Conservation (phyloP, 257 asterid species). For the Solanum acaule region DNA sequence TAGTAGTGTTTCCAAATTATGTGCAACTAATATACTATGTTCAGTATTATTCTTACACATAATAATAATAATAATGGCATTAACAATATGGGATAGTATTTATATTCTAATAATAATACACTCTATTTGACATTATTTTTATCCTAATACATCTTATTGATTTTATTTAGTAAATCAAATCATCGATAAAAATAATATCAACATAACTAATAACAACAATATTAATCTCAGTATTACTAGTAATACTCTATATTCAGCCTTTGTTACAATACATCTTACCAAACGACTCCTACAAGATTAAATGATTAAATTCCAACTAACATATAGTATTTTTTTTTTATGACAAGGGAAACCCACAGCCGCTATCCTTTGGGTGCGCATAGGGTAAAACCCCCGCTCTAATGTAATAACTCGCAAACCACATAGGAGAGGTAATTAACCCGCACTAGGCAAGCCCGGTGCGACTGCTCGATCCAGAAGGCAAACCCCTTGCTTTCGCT, state of each 20-base stretch:
- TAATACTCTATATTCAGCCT: neutral
- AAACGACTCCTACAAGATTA: neutral
- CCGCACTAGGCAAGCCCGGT: too few species aligned
- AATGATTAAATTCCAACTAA: neutral
- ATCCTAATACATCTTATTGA: neutral
- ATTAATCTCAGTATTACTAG: neutral
- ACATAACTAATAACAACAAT: neutral
- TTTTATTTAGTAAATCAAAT: too few species aligned
- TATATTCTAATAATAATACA: neutral
- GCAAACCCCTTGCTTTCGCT: too few species aligned
- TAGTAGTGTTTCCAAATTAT: too few species aligned
- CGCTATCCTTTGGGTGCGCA: too few species aligned
- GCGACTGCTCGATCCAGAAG: too few species aligned
- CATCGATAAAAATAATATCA: neutral
- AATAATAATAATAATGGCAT: neutral
- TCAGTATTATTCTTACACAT: neutral
- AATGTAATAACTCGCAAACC: too few species aligned
- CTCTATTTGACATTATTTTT: neutral
- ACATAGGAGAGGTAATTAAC: too few species aligned
- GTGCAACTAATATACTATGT: too few species aligned
- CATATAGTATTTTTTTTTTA: neutral
- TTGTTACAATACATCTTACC: neutral
- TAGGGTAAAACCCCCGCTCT: too few species aligned
- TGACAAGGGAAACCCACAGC: too few species aligned
- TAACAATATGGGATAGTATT: neutral